These are phyloP conservation scores for Fulvia fulva DNA, from an alignment of 2,329 filamentous ascomycete genomes.

Conservation along the genomic window DNA sequence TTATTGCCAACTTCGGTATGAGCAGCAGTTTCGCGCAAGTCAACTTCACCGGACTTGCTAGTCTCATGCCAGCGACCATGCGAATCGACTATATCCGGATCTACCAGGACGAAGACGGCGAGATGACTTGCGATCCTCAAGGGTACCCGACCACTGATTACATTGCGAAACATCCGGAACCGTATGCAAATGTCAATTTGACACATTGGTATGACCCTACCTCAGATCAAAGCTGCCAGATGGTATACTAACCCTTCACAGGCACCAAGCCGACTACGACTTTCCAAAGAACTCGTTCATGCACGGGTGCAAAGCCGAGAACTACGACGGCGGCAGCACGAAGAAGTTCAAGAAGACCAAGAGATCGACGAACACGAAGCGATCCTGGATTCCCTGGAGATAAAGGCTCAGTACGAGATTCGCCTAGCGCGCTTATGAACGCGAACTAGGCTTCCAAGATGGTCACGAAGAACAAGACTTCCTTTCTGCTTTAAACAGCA, in stretches of 20 bases:
- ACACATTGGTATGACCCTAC: conserved; percentile 56
- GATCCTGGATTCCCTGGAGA: conserved; percentile 11
- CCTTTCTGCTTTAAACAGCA: background rate
- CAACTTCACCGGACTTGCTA: conserved; percentile 53
- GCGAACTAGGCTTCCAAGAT: conserved; percentile 10
- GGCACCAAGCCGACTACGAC: conserved; percentile 48
- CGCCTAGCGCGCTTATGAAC: conserved; percentile 1
- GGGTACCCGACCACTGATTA: conserved; percentile 65
- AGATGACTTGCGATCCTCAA: conserved; percentile 61
- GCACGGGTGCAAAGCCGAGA: conserved; percentile 46
- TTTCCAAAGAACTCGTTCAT: conserved; percentile 63
- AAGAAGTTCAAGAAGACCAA: conserved; percentile 11
- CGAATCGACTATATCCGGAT: conserved; percentile 67
- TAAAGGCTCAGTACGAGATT: conserved; percentile 3
- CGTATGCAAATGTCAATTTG: conserved; percentile 61
- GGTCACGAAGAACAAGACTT: conserved; percentile 6
- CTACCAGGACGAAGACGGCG: conserved; percentile 59
- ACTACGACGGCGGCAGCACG: conserved; percentile 14
- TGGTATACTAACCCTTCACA: conserved; percentile 20
- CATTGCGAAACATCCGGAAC: conserved; percentile 57
- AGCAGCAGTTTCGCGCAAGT: conserved; percentile 61
- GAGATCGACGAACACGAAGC: conserved; percentile 6
- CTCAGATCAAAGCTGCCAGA: conserved; percentile 1
- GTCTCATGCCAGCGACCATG: conserved; percentile 60
- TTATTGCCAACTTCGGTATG: conserved; percentile 69